Percentiles rank a stretch among this genome's conserved stretches.
Conservation (phyloP, 352 stramenopile genomes). For the Pythium coloratum region DNA sequence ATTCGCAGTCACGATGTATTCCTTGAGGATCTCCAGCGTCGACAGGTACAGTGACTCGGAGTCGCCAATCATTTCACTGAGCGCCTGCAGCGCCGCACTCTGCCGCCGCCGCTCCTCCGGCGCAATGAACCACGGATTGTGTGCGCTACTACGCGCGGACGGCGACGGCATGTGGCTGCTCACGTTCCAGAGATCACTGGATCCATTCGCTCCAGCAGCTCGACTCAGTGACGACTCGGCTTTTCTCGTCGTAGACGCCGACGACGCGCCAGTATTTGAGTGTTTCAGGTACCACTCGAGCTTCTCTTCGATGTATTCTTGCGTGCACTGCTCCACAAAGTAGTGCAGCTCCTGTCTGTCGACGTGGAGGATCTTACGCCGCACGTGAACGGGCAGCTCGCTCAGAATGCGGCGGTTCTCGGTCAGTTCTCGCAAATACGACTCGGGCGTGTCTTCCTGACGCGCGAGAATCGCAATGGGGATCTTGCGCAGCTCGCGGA, state of each 20-base stretch:
- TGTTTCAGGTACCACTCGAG: constrained; percentile 70
- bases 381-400: constrained; percentile 79
- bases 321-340: constrained; percentile 73
- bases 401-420: constrained; percentile 79
- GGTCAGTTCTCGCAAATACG: constrained; percentile 78
- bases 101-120: constrained; percentile 72
- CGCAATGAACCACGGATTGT: constrained; percentile 26
- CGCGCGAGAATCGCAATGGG: constrained; percentile 79
- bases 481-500: constrained; percentile 80
- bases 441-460: constrained; percentile 75
- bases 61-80: constrained; percentile 81
- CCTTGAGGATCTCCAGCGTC: constrained; percentile 77
- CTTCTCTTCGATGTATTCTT: constrained; percentile 69
- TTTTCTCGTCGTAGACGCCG: background rate
- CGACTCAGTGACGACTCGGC: background rate
- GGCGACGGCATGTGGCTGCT: constrained; percentile 64
- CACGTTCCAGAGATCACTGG: constrained; percentile 62
- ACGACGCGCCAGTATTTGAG: constrained; percentile 23
- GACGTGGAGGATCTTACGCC: constrained; percentile 80
- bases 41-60: constrained; percentile 80
- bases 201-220: constrained; percentile 9
- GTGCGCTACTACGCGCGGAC: constrained; percentile 21
- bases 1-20: constrained; percentile 66
- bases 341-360: constrained; percentile 67
- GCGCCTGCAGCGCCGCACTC: constrained; percentile 58